Percentiles rank a stretch among this genome's conserved stretches.
phyloP scores from a whole-genome alignment of 2,329 filamentous ascomycete genomes.

The Volutella citrinella region DNA sequence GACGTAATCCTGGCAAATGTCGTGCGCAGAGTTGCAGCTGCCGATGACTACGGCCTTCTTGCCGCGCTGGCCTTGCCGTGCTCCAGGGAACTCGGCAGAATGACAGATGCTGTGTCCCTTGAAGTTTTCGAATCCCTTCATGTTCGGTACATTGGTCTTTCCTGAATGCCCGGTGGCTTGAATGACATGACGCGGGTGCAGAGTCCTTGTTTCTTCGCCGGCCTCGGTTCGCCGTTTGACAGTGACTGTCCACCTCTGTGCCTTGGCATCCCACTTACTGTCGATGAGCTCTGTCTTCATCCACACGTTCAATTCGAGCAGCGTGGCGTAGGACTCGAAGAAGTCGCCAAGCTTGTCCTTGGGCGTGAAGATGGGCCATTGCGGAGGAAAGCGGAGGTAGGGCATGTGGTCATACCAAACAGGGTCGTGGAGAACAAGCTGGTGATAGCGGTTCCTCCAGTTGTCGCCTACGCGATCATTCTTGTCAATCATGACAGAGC shows the following conservation, averaged over 20 bases:
- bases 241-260: constrained; percentile 52
- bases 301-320: constrained; percentile 70
- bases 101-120: constrained; percentile 57
- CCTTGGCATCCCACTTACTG: constrained; percentile 48
- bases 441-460: constrained; percentile 61
- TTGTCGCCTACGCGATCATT: constrained; percentile 60
- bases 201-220: constrained; percentile 44
- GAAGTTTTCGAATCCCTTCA: constrained; percentile 56
- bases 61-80: constrained; percentile 38
- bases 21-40: constrained; percentile 64
- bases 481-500: constrained; percentile 56
- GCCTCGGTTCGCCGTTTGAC: constrained; percentile 39
- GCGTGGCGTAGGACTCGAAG: constrained; percentile 61
- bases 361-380: constrained; percentile 68
- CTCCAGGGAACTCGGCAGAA: constrained; percentile 55
- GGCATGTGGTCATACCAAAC: constrained; percentile 62
- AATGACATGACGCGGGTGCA: constrained; percentile 61
- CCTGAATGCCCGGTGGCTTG: constrained; percentile 66
- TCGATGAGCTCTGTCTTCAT: constrained; percentile 46
- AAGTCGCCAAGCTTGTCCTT: constrained; percentile 71
- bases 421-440: constrained; percentile 66
- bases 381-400: constrained; percentile 60
- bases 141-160: constrained; percentile 55
- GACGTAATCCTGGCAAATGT: constrained; percentile 64
- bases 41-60: constrained; percentile 63